Conservation (phyloP, 371 early-diverging fungal species). For the Quaeritorhiza haematococci region DNA sequence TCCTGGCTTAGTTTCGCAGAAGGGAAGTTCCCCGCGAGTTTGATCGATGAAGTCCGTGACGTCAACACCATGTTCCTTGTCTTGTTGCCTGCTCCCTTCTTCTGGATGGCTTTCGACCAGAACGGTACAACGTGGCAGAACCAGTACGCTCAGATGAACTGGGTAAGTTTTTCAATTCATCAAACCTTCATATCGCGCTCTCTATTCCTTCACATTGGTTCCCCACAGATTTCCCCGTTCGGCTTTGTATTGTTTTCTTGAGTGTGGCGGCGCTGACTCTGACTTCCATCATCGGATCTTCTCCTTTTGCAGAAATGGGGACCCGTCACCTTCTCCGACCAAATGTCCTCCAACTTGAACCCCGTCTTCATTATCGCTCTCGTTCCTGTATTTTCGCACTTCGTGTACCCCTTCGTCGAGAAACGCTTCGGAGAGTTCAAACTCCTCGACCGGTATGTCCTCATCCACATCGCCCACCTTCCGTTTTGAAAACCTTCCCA, state of each 20-base stretch:
- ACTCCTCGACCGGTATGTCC: conserved; percentile 42
- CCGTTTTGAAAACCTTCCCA: conserved; percentile 2
- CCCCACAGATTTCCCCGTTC: too few species aligned
- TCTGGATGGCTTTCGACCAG: conserved; percentile 61
- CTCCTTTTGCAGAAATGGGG: conserved; percentile 5
- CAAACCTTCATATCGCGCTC: too few species aligned
- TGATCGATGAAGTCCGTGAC: conserved; percentile 42
- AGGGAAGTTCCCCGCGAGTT: conserved; percentile 31
- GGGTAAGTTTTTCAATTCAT: too few species aligned
- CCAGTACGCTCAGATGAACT: conserved; percentile 42
- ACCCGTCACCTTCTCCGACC: conserved; percentile 14
- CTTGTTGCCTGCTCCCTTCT: conserved; percentile 43
- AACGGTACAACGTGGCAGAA: conserved; percentile 46
- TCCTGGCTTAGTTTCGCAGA: too few species aligned
- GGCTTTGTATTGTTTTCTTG: too few species aligned
- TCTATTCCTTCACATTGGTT: too few species aligned
- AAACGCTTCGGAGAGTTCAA: conserved; percentile 30
- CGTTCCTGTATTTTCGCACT: conserved; percentile 51
- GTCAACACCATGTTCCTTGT: conserved; percentile 37
- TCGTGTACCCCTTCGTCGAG: conserved; percentile 47
- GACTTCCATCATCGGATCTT: conserved; percentile 13
- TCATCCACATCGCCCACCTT: conserved; percentile 16
- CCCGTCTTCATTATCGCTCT: conserved; percentile 49
- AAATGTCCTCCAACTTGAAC: conserved; percentile 31
- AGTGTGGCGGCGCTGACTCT: too few species aligned